Conservation (phyloP, 2,329 filamentous ascomycete species). For the Cercospora sojina region DNA sequence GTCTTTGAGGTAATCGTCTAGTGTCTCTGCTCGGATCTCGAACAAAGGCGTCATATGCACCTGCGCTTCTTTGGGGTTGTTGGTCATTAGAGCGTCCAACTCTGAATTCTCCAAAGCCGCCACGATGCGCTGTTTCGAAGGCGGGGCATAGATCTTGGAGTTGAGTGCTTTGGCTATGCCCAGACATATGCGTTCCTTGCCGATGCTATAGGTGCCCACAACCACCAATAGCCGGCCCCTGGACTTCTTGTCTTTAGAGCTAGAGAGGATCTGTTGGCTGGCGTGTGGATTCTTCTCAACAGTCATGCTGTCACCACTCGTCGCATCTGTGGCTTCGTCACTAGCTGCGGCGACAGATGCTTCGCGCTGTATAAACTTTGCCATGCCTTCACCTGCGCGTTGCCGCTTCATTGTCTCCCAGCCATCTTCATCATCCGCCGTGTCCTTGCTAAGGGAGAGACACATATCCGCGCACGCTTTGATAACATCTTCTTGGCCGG, state of each 20-base stretch:
- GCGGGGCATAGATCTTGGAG: conserved; percentile 84
- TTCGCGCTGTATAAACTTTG: conserved; percentile 58
- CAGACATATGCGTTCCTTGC: conserved; percentile 93
- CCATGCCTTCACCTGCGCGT: conserved; percentile 59
- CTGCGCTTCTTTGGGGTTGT: conserved; percentile 78
- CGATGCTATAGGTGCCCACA: conserved; percentile 96
- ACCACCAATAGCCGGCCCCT: conserved; percentile 78
- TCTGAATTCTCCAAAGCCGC: conserved; percentile 82
- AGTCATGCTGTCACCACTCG: conserved; percentile 39
- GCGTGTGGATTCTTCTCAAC: conserved; percentile 35
- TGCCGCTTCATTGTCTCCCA: conserved; percentile 59
- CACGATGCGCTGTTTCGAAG: conserved; percentile 81
- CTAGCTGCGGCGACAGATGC: conserved; percentile 40
- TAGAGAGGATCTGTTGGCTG: conserved; percentile 34
- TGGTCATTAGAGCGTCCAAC: conserved; percentile 72
- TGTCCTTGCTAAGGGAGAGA: conserved; percentile 68
- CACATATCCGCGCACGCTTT: conserved; percentile 84
- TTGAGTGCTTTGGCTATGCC: conserved; percentile 83
- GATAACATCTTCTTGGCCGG: conserved; percentile 83
- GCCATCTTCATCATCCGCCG: conserved; percentile 55
- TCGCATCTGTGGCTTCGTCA: conserved; percentile 39
- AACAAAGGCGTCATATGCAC: conserved; percentile 97
- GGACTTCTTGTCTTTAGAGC: conserved; percentile 37
- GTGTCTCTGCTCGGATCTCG: conserved; percentile 86
- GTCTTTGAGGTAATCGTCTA: conserved; percentile 81